phyloP scores from a whole-genome alignment of 2,329 filamentous ascomycete species.

The Beauveria sp. region DNA sequence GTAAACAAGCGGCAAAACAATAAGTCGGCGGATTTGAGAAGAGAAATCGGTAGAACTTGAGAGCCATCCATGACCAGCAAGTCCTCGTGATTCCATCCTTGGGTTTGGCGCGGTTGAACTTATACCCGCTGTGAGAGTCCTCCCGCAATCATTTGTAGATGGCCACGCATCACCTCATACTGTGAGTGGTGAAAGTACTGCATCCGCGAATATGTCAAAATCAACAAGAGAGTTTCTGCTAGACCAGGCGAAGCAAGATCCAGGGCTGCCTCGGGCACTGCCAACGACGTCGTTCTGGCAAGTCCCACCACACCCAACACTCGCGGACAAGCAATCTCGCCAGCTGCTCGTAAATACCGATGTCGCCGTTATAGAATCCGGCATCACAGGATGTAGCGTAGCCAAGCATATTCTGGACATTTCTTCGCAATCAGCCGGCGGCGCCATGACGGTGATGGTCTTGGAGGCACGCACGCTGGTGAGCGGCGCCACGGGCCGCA shows the following conservation, averaged over 20 bases:
- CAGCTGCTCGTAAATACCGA: slow-evolving; percentile 16
- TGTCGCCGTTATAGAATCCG: slow-evolving; percentile 23
- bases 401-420: slow-evolving; percentile 19
- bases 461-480: slow-evolving; percentile 22
- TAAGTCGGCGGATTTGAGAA: too few relatives aligned
- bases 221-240: neutral
- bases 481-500: slow-evolving; percentile 24
- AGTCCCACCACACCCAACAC: slow-evolving; percentile 17
- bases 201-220: neutral
- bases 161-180: neutral
- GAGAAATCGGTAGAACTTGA: too few relatives aligned
- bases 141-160: neutral
- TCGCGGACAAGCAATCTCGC: slow-evolving; percentile 17
- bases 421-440: neutral
- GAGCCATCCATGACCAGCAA: too few relatives aligned
- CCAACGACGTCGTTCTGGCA: slow-evolving; percentile 22
- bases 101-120: neutral
- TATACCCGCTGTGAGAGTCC: neutral
- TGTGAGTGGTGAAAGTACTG: neutral
- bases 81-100: too few relatives aligned
- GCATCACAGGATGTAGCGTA: slow-evolving; percentile 23
- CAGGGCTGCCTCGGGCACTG: slow-evolving; percentile 17
- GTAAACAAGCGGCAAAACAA: too few relatives aligned
- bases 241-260: slow-evolving; percentile 13
- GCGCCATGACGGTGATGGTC: slow-evolving; percentile 14